Base-by-base conservation (phyloP, 495 filamentous ascomycete genomes). In the Penicillium egyptiacum region DNA sequence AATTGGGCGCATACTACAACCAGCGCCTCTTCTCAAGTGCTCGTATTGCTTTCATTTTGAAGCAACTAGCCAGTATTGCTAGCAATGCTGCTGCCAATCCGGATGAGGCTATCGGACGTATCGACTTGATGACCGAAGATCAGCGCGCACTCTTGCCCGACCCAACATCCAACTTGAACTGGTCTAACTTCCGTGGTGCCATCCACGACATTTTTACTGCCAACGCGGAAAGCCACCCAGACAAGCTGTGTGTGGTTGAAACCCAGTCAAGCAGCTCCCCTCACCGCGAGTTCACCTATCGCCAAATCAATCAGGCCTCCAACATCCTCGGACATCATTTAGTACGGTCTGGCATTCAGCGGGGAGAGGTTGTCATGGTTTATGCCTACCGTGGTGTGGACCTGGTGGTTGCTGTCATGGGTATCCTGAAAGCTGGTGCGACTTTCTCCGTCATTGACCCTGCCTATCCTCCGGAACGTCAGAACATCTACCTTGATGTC, bases 331-430 rank as follows among this genome's bases (percentile, higher is more conserved):
- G 88, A 9, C 88, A 92, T 71, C 81, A 94, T 64, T 76, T 97
- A 26, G 80, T 91, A 41, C 74, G 84, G 30, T 79, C 82, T 53
- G 93, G 92, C 25, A 77, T 92, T 50, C 78, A 87, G 39, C 78
- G 85, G 53, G 92, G 90, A 12, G 93, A 98, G 49, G 91, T 97
- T 23, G 89, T 96, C 53, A 96, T 96, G 92, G 86, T 93, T 50
- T 98, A 87, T 70, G 90, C 90, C 28, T 82, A 96, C 69, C 83
- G 93, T 79, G 70, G 75, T 28, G 88, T 68, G 39, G 76, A 79
- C 37, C 62, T 79, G 22, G 75, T 79, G 1, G 75, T 79, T 30
- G 74, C 79, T 9, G 71, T 80, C 12, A 82, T 85, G 81, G 82
- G 81, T 58, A 75, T 77, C n/a, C 58, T 86, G 55, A 83, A 77